Percentiles rank a stretch among this genome's conserved stretches.
phyloP scores from a whole-genome alignment of 2,329 filamentous ascomycete species.

The Celoporthe dispersa region DNA sequence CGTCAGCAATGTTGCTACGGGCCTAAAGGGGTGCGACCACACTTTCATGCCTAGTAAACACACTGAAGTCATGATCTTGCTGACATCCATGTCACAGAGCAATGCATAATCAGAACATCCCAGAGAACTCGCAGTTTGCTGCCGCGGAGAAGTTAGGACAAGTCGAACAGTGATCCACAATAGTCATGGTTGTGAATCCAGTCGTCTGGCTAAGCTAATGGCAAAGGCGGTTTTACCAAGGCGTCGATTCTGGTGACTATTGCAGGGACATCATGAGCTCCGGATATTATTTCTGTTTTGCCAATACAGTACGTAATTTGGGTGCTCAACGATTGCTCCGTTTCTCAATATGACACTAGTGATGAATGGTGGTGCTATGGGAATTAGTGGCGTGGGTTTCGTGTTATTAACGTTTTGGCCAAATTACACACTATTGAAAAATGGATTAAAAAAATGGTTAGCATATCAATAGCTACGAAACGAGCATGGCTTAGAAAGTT shows the following conservation, averaged over 20 bases:
- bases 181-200: neutral
- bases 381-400: no score
- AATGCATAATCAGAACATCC: slow-evolving; percentile 60
- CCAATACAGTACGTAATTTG: neutral
- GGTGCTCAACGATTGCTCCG: neutral
- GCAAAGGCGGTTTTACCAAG: neutral
- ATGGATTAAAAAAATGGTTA: no score
- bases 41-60: slow-evolving; percentile 27
- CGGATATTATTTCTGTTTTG: neutral
- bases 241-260: neutral
- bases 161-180: slow-evolving; percentile 20
- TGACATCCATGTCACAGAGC: slow-evolving; percentile 40
- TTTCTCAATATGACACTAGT: no score
- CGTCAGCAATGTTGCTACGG: slow-evolving; percentile 56
- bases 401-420: no score
- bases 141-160: slow-evolving; percentile 26
- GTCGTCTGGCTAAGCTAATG: neutral
- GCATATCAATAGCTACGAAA: no score
- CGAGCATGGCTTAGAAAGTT: no score
- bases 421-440: no score
- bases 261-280: neutral
- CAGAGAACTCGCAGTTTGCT: slow-evolving; percentile 56
- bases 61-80: slow-evolving; percentile 31
- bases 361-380: no score
- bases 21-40: slow-evolving; percentile 51